Base-by-base conservation (phyloP, 768 basidiomycete genomes). In the Sarcomyxa edulis region DNA sequence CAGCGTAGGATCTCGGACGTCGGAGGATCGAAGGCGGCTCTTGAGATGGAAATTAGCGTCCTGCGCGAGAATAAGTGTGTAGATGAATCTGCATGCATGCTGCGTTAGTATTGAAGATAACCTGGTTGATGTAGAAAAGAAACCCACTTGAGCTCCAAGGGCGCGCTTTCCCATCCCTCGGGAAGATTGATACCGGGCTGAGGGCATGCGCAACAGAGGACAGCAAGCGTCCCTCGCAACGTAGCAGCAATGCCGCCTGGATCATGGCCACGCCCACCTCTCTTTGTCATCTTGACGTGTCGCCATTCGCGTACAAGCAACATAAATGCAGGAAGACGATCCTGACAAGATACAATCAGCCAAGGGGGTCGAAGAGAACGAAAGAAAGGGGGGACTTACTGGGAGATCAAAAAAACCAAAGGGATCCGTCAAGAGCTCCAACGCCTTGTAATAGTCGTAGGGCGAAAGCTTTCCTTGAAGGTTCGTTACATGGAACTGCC, bases 31-130 rank as follows among this genome's bases (percentile, higher is more conserved):
- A 16, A 44, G 16, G 10, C 36, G 37, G n/a, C 49, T 45, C 26
- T 56, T 58, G 10, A 56, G 39, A 3, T 38, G 34, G 38, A 59
- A 59, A 25, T 55, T 56, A 7, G 56, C 51, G 41, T 57, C 56
- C 15, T 55, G 21, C 2, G 54, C 44, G 12, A 59, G 23, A 23
- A 52, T 37, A 1, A 52, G 36, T 9, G 37, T 44, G 38, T 51
- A 55, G 1, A 56, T 28, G 29, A 35, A 58, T 18, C 55, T 58
- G 14, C n/a, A 22, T 24, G 27, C 27, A 12, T n/a, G 23, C 10
- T 23, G 11, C 22, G 19, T 21, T 12, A 22, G n/a, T 14, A 34
- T 11, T 24, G 15, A n/a, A 5, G 16, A 18, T 23, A 27, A 10
- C 18, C 6, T 22, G 14, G 35, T 11, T 11, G 11, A 36, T 18